Evolutionary conservation across 768 basidiomycete species (phyloP).

Genomic region (Phanerochaete carnosa): DNA sequence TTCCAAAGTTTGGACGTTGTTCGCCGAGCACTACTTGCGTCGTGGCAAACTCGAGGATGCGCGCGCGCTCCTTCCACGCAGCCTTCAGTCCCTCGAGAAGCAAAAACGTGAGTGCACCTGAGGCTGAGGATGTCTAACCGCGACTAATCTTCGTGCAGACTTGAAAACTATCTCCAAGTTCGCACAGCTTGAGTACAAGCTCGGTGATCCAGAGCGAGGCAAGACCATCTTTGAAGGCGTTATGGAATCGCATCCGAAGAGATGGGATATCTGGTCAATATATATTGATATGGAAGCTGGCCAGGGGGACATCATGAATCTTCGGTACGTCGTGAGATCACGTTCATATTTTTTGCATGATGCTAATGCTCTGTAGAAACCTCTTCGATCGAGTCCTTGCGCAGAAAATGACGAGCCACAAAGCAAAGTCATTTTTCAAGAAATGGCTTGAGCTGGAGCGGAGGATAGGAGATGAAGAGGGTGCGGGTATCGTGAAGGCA

Average conservation of each 20-base stretch:
- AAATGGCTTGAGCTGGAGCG: conserved; percentile 93
- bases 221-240: conserved; percentile 97
- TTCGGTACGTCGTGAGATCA: conserved; percentile 43
- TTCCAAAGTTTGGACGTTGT: conserved; percentile 91
- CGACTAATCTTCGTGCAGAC: conserved; percentile 46
- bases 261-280: conserved; percentile 93
- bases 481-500: conserved; percentile 75
- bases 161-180: conserved; percentile 94
- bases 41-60: conserved; percentile 75
- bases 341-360: not conserved
- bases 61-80: conserved; percentile 80
- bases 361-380: conserved; percentile 43
- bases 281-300: conserved; percentile 96
- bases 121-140: conserved; percentile 1
- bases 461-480: conserved; percentile 83
- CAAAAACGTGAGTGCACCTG: conserved; percentile 71
- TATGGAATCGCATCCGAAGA: conserved; percentile 91
- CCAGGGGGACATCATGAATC: conserved; percentile 72
- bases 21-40: conserved; percentile 78
- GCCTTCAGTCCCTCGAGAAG: conserved; percentile 88
- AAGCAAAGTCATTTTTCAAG: conserved; percentile 98
- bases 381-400: conserved; percentile 83
- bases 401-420: conserved; percentile 89
- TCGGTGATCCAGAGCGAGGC: conserved; percentile 91
- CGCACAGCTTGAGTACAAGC: conserved; percentile 91